Evolutionary conservation across 1,284 basidiomycete genomes (phyloP).

Genomic region (Cryptococcus wingfieldii): DNA sequence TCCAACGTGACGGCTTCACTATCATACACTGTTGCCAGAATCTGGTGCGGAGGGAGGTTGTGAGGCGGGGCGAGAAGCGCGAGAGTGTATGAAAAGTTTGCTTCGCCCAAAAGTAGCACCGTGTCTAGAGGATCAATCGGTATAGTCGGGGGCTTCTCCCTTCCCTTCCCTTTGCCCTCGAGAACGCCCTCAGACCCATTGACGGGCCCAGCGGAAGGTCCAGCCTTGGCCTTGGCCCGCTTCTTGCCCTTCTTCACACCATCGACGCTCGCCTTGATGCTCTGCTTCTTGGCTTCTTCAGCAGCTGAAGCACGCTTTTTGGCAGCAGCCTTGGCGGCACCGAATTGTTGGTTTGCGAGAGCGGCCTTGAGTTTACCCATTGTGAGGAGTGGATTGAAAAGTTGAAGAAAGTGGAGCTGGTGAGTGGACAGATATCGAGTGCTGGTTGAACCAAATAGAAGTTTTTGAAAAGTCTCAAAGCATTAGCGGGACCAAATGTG

Average conservation of each 20-base stretch:
- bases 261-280: conserved; percentile 13
- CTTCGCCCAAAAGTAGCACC: conserved; percentile 86
- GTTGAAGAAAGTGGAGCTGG: no score
- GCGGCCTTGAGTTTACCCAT: conserved; percentile 28
- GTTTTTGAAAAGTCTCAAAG: no score
- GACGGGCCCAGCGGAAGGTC: neutral
- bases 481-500: no score
- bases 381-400: neutral
- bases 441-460: no score
- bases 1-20: conserved; percentile 66
- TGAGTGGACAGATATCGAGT: no score
- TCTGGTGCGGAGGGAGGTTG: conserved; percentile 61
- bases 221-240: conserved; percentile 11
- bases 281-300: conserved; percentile 14
- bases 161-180: conserved; percentile 4
- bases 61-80: conserved; percentile 61
- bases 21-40: conserved; percentile 87
- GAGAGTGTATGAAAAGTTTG: conserved; percentile 88
- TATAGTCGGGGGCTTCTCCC: conserved; percentile 60
- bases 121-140: conserved; percentile 72
- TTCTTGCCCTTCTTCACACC: conserved; percentile 27
- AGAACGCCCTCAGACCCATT: neutral
- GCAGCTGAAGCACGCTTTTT: conserved; percentile 10
- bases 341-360: conserved; percentile 23
- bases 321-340: conserved; percentile 16